These are phyloP conservation scores for Arctium minus DNA, from an alignment of 129 eudicot species.

Conservation along the genomic window DNA sequence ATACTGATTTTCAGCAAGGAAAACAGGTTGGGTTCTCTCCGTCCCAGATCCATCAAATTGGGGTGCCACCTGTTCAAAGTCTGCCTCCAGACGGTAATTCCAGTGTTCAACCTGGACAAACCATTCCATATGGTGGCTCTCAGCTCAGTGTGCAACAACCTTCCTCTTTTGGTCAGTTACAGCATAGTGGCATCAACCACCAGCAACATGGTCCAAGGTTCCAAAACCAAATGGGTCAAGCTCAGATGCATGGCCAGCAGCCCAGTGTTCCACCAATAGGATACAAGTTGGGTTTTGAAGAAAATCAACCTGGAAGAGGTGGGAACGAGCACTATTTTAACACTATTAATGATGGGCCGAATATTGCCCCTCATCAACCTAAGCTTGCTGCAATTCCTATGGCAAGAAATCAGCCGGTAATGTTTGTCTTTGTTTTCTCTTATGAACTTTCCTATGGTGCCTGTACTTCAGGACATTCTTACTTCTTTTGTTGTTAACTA, in stretches of 20 bases:
- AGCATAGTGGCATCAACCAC: conserved; percentile 47
- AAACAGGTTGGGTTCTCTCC: conserved; percentile 45
- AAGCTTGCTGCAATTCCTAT: conserved; percentile 80
- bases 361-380: conserved; percentile 54
- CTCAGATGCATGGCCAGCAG: conserved; percentile 57
- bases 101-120: conserved; percentile 44
- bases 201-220: conserved; percentile 56
- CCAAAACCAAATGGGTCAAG: conserved; percentile 60
- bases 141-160: conserved; percentile 49
- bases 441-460: neutral
- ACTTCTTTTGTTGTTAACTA: neutral
- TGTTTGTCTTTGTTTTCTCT: neutral
- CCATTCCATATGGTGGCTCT: conserved; percentile 44
- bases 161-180: conserved; percentile 33
- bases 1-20: conserved; percentile 43
- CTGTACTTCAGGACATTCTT: neutral
- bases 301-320: conserved; percentile 46
- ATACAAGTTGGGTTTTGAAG: conserved; percentile 55
- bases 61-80: conserved; percentile 38
- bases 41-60: conserved; percentile 42
- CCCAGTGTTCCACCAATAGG: conserved; percentile 50
- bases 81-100: conserved; percentile 37
- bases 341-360: conserved; percentile 42
- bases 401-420: conserved; percentile 71
- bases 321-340: conserved; percentile 51